phyloP scores from a whole-genome alignment of 805 yeast species.

The Candida hungchunana region DNA sequence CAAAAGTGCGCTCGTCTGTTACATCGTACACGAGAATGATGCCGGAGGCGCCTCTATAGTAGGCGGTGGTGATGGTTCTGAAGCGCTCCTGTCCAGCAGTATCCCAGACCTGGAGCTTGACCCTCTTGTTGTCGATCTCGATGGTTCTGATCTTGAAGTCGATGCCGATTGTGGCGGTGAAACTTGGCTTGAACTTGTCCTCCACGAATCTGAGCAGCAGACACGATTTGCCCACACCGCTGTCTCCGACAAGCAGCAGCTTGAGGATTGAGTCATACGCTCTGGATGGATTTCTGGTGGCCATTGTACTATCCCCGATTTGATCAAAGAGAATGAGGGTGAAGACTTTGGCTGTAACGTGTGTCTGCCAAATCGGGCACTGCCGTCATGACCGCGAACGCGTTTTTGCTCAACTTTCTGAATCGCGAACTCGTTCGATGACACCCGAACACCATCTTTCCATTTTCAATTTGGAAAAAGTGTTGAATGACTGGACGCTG shows the following conservation, averaged over 20 bases:
- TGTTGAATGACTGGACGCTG: too few relatives aligned
- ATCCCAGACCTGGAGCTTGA: conserved; percentile 95
- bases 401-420: conserved; percentile 1
- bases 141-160: conserved; percentile 97
- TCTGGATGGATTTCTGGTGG: conserved; percentile 61
- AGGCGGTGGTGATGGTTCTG: conserved; percentile 91
- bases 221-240: conserved; percentile 89
- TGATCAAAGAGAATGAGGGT: neutral
- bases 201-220: conserved; percentile 88
- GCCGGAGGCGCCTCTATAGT: conserved; percentile 88
- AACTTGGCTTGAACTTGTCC: conserved; percentile 93
- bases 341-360: too few relatives aligned
- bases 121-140: conserved; percentile 86
- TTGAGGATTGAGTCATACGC: conserved; percentile 89
- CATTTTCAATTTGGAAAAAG: too few relatives aligned
- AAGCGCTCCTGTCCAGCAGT: conserved; percentile 98
- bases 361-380: too few relatives aligned
- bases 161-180: conserved; percentile 96
- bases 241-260: conserved; percentile 89
- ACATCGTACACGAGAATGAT: conserved; percentile 81
- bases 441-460: conserved; percentile 2
- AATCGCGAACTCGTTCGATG: too few relatives aligned
- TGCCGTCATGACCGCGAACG: too few relatives aligned
- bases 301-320: conserved; percentile 19
- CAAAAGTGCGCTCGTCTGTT: conserved; percentile 86